A percentile compares a stretch with the other conserved stretches of the same genome.
Conservation (phyloP, 768 basidiomycete species). For the Mycena filopes region DNA sequence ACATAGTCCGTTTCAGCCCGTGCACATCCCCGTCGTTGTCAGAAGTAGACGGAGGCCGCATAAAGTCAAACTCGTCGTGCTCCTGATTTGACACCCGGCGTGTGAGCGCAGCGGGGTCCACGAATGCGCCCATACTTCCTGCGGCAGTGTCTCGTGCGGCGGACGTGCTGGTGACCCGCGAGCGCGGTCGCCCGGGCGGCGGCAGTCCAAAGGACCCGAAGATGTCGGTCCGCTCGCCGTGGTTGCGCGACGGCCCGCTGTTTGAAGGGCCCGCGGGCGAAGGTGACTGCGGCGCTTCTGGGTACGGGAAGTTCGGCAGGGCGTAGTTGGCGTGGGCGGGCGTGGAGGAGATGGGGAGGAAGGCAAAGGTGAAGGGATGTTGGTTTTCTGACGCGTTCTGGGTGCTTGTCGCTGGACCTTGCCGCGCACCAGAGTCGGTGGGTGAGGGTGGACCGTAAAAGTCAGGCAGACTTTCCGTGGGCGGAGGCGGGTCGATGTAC, state of each 20-base stretch:
- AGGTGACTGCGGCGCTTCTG: slow-evolving; percentile 68
- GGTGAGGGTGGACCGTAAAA: slow-evolving; percentile 59
- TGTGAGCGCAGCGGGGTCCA: slow-evolving; percentile 54
- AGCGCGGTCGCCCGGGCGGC: slow-evolving; percentile 51
- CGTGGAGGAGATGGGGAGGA: slow-evolving; percentile 62
- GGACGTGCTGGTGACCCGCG: slow-evolving; percentile 48
- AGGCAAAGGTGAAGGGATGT: slow-evolving; percentile 63
- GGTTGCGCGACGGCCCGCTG: slow-evolving; percentile 38
- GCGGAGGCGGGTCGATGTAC: slow-evolving; percentile 59
- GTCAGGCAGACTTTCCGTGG: slow-evolving; percentile 62
- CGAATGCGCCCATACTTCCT: slow-evolving; percentile 41
- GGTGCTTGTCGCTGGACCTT: slow-evolving; percentile 51
- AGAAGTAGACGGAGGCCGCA: slow-evolving; percentile 25
- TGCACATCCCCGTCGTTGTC: slow-evolving; percentile 45
- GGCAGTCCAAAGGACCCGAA: slow-evolving; percentile 60
- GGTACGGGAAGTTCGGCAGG: slow-evolving; percentile 59
- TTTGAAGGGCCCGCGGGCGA: slow-evolving; percentile 55
- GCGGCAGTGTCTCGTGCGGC: slow-evolving; percentile 36
- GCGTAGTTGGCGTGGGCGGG: slow-evolving; percentile 56
- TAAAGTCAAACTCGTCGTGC: slow-evolving; percentile 42
- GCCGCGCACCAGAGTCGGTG: slow-evolving; percentile 42
- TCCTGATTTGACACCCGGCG: slow-evolving; percentile 40
- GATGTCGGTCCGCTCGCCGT: slow-evolving; percentile 53
- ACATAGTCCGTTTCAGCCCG: slow-evolving; percentile 77
- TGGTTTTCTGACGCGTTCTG: slow-evolving; percentile 64